Evolutionary conservation across 768 basidiomycete species (phyloP), one percentile per base, ranked within the genome.

Genomic region (Tephrocybe sp.): DNA sequence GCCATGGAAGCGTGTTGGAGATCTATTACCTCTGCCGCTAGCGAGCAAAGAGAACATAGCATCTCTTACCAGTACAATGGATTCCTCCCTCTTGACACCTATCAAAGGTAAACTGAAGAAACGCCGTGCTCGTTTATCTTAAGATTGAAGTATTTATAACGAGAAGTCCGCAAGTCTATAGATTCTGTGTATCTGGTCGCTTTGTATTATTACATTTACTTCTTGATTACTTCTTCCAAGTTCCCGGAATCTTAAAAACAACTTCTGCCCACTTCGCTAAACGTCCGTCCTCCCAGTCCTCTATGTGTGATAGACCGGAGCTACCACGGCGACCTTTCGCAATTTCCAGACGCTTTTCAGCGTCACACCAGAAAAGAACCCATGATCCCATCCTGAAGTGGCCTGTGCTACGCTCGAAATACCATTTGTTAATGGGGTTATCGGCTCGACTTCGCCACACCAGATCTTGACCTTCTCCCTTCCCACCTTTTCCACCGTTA

Each of bases 381-480:
- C 96, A 99, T 21, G 84, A 74, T 10, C 86, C 88, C 75, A 88
- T 80, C 56, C 90, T 80, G 33, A 93, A 55, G 71, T 98, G 95
- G 17, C 97, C 97, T 17, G 87, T 88, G 65, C 88, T 90, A 28
- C 97, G 85, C 63, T 99, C 97, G 58, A 93, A 98, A 71, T 99
- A 99, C 97, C 97, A 99, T 71, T 94, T 96, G 73, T 99, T 99
- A 50, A 98, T 85, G 0, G 94, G 95, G 68, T 99, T 99, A 71
- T 97, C 80, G 6, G 88, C 78, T 48, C 97, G 80, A 65, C 86
- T 90, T 40, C 97, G 83, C 97, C 97, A 99, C 33, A 99, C 93
- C 52, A 99, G 79, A 64, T 98, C 97, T 38, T 85, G 77, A n/a
- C 95, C 94, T 65, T 88, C 83, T 23, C 96, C 95, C 51, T 81